phyloP scores from a whole-genome alignment of 495 filamentous ascomycete species.

The Podospora pseudoanserina region DNA sequence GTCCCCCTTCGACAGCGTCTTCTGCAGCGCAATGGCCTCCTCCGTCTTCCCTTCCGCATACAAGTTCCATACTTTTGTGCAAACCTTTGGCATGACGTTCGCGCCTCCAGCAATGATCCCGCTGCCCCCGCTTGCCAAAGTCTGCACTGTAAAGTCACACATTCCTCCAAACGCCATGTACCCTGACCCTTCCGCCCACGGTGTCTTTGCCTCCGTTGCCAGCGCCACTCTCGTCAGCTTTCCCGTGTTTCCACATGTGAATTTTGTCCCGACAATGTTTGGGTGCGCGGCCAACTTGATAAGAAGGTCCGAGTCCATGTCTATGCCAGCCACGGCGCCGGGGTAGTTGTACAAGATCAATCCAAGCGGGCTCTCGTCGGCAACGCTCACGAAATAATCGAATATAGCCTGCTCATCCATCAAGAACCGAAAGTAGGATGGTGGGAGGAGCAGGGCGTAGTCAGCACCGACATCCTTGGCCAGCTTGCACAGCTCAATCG shows the following conservation, averaged over 20 bases:
- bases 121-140: constrained; percentile 70
- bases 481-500: constrained; percentile 68
- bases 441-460: constrained; percentile 73
- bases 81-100: constrained; percentile 80
- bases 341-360: constrained; percentile 92
- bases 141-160: constrained; percentile 83
- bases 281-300: constrained; percentile 76
- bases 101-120: constrained; percentile 86
- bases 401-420: constrained; percentile 75
- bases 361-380: constrained; percentile 69
- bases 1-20: constrained; percentile 67
- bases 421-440: constrained; percentile 76
- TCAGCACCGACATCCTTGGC: constrained; percentile 69
- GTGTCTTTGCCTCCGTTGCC: constrained; percentile 69
- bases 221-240: constrained; percentile 82
- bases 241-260: constrained; percentile 86
- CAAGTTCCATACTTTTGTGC: constrained; percentile 76
- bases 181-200: constrained; percentile 57
- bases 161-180: constrained; percentile 89
- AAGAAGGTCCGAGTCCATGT: constrained; percentile 86
- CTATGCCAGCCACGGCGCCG: constrained; percentile 83
- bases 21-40: constrained; percentile 71
- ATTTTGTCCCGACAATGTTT: constrained; percentile 85
- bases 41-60: constrained; percentile 68
- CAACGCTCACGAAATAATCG: constrained; percentile 72